A percentile compares a stretch with the other conserved stretches of the same genome.
These are phyloP conservation scores for Flaveria bidentis DNA, from an alignment of 129 eudicot species.

Conservation along the genomic window DNA sequence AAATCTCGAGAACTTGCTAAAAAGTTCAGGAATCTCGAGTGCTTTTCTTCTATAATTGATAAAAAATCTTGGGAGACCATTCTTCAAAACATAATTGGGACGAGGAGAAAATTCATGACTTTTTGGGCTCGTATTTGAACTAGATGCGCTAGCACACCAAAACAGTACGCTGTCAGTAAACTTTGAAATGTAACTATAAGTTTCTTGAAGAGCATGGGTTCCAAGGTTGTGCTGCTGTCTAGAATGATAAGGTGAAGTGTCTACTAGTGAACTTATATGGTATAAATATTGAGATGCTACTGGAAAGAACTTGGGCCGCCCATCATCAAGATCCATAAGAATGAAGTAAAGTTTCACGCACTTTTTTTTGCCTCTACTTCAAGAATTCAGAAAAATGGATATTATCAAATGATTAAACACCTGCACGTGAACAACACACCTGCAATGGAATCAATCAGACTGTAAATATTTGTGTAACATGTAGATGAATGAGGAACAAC, in stretches of 20 bases:
- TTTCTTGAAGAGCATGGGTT: slow-evolving; percentile 58
- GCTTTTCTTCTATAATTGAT: slow-evolving; percentile 41
- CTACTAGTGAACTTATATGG: slow-evolving; percentile 57
- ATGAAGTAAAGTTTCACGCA: slow-evolving; percentile 32
- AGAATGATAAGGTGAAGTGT: slow-evolving; percentile 47
- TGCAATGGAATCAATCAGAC: slow-evolving; percentile 26
- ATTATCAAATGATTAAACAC: slow-evolving; percentile 2
- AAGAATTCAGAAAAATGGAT: slow-evolving; percentile 8
- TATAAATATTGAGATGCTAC: slow-evolving; percentile 54
- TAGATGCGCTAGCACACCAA: slow-evolving; percentile 57
- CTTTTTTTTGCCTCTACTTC: slow-evolving; percentile 4
- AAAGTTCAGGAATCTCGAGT: slow-evolving; percentile 45
- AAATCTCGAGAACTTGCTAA: slow-evolving; percentile 57
- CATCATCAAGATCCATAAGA: slow-evolving; percentile 51
- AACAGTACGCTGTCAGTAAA: slow-evolving; percentile 53
- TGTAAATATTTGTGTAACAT: background rate
- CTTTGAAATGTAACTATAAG: slow-evolving; percentile 62
- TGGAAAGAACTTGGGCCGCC: slow-evolving; percentile 44
- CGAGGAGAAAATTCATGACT: slow-evolving; percentile 31
- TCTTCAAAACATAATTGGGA: slow-evolving; percentile 30
- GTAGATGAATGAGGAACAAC: background rate
- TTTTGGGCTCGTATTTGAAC: slow-evolving; percentile 31
- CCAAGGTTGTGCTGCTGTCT: slow-evolving; percentile 52
- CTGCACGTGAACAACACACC: slow-evolving; percentile 25
- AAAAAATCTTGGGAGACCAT: slow-evolving; percentile 41